Percentiles rank a stretch among this genome's conserved stretches.
Conservation (phyloP, 805 yeast genomes). For the Schwanniomyces sp. region DNA sequence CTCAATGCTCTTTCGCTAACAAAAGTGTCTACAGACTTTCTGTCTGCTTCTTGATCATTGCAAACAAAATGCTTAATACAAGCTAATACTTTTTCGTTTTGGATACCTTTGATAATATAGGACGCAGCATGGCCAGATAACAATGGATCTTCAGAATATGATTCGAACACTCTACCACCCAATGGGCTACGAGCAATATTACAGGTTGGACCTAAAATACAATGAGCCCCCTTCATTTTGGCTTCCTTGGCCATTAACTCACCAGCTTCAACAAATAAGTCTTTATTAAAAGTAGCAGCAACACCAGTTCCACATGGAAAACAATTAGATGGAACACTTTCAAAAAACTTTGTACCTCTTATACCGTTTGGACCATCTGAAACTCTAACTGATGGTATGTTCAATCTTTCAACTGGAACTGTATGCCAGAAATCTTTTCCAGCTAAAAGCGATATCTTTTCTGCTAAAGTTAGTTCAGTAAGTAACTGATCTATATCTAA, state of each 20-base stretch:
- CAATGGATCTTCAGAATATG: constrained; percentile 62
- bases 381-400: constrained; percentile 48
- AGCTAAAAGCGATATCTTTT: constrained; percentile 36
- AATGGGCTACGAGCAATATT: constrained; percentile 58
- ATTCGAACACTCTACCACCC: constrained; percentile 65
- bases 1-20: constrained; percentile 62
- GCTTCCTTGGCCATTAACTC: constrained; percentile 55
- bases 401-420: constrained; percentile 34
- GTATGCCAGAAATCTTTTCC: constrained; percentile 55
- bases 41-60: constrained; percentile 60
- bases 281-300: constrained; percentile 57
- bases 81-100: constrained; percentile 49
- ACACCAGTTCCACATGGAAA: constrained; percentile 62
- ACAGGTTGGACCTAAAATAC: constrained; percentile 36
- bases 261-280: constrained; percentile 50
- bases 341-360: constrained; percentile 56
- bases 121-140: constrained; percentile 48
- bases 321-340: constrained; percentile 54
- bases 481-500: constrained; percentile 31
- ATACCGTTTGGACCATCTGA: constrained; percentile 67
- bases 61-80: constrained; percentile 63
- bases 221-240: constrained; percentile 49
- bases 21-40: constrained; percentile 47
- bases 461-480: constrained; percentile 29
- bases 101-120: constrained; percentile 55